Evolutionary conservation across 116 monocot genomes (phyloP).

Genomic region (Dioscorea cayenensis): DNA sequence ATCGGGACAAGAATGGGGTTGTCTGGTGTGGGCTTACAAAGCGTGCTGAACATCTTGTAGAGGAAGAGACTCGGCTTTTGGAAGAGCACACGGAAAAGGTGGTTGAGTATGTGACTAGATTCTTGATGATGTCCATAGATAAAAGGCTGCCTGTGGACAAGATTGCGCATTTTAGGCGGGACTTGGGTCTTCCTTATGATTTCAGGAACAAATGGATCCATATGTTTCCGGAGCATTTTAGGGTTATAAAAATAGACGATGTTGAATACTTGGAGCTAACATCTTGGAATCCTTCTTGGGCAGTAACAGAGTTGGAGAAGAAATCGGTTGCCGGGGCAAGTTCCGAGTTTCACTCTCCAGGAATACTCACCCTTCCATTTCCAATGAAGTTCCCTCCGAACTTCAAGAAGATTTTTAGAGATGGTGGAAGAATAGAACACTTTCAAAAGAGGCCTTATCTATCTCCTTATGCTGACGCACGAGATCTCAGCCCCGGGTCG

Average conservation of each 20-base stretch:
- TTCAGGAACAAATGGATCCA: constrained; percentile 62
- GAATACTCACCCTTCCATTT: constrained; percentile 62
- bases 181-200: constrained; percentile 61
- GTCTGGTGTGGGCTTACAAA: constrained; percentile 68
- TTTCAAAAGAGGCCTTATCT: constrained; percentile 64
- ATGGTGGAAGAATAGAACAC: constrained; percentile 58
- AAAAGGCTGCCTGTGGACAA: constrained; percentile 72
- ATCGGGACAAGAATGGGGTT: constrained; percentile 49
- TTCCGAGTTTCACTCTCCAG: constrained; percentile 16
- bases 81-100: constrained; percentile 40
- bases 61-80: constrained; percentile 49
- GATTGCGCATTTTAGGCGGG: constrained; percentile 75
- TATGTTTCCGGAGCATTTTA: constrained; percentile 69
- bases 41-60: constrained; percentile 43
- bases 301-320: constrained; percentile 75
- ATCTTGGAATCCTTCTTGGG: constrained; percentile 80
- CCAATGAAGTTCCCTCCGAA: constrained; percentile 79
- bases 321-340: constrained; percentile 12
- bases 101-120: constrained; percentile 55
- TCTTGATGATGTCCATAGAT: constrained; percentile 85
- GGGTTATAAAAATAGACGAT: constrained; percentile 41
- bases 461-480: constrained; percentile 69
- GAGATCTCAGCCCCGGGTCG: constrained; percentile 53
- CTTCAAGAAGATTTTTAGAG: constrained; percentile 45
- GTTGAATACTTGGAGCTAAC: constrained; percentile 62